Base-by-base conservation (phyloP, 1,284 basidiomycete genomes). In the Tausonia pullulans region DNA sequence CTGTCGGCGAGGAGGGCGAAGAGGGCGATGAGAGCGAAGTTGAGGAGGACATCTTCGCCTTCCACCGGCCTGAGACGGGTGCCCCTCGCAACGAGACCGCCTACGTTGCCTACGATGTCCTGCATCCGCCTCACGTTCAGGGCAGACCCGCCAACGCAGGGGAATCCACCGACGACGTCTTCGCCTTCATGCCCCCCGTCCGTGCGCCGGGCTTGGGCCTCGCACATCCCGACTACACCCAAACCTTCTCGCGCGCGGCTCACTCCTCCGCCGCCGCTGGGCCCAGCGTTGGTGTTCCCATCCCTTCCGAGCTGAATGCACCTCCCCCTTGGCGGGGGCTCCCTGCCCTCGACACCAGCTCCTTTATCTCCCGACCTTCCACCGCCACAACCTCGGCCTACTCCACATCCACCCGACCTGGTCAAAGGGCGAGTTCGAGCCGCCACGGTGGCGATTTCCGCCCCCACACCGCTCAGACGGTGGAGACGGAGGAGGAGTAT, bases 21-120 rank as follows among this genome's bases (percentile, higher is more conserved):
- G 70, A 70, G 43, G 52, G 56, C 9, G 57, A 55, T 7, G 60
- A 65, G 1, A 54, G 58, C 7, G 71, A 73, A 13, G 71, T 72
- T 13, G 65, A 63, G 16, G 70, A 70, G 16, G 70, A 69, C 14
- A 72, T 76, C 5, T 76, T 75, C 63, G 76, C 75, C 0, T 77
- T 77, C 62, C 68, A 70, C 43, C 61, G 74, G 55, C 75, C 76
- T 1, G 61, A 67, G n/a, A 77, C 75, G 0, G 71, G 71, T 13
- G 71, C 71, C 16, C 69, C 71, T n/a, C 58, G 39, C 13, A 6
- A 13, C n/a, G 16, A 41, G 5, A 11, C 53, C 3, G 10, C 16
- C 4, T 27, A 41, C 16, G 53, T 10, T 5, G 39, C 43, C 10
- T 55, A 27, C 39, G 53, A 55, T 27, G 53, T 55, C 9, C 53